phyloP scores from a whole-genome alignment of 768 basidiomycete genomes.

The Agrocybe chaxingu region DNA sequence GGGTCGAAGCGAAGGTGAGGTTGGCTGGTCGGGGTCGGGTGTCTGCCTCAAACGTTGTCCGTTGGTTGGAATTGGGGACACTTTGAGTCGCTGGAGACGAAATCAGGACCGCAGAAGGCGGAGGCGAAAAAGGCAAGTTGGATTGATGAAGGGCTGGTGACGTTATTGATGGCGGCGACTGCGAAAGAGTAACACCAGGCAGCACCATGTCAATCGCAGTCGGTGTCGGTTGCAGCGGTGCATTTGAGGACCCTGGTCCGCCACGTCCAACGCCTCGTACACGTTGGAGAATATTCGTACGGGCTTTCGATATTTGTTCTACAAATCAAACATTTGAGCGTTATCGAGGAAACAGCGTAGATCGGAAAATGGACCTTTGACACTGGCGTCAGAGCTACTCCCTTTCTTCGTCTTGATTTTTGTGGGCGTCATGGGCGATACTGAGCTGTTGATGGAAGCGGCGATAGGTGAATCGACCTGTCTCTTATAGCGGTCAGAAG shows the following conservation, averaged over 20 bases:
- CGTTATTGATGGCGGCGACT: background rate
- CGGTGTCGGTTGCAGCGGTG: too few relatives aligned
- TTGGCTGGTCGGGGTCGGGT: background rate
- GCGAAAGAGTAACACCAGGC: background rate
- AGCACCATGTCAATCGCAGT: too few relatives aligned
- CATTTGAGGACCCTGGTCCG: background rate
- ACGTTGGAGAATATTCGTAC: conserved; percentile 20
- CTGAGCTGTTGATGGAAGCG: background rate
- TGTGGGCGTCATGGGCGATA: background rate
- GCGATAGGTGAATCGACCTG: too few relatives aligned
- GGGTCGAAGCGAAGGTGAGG: background rate
- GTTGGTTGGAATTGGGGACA: too few relatives aligned
- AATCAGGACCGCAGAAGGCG: too few relatives aligned
- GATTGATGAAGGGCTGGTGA: background rate
- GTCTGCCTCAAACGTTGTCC: too few relatives aligned
- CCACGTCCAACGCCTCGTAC: conserved; percentile 14
- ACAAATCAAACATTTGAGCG: background rate
- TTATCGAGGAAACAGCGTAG: background rate
- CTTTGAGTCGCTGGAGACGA: too few relatives aligned
- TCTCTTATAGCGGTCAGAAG: conserved; percentile 10
- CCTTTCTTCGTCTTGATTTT: conserved; percentile 9
- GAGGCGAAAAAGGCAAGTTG: too few relatives aligned
- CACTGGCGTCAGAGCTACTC: conserved; percentile 23
- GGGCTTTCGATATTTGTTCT: conserved; percentile 34
- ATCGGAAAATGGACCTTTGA: conserved; percentile 25